phyloP scores from a whole-genome alignment of 164 flowering plant genomes.

The Nymphaea colorata region DNA sequence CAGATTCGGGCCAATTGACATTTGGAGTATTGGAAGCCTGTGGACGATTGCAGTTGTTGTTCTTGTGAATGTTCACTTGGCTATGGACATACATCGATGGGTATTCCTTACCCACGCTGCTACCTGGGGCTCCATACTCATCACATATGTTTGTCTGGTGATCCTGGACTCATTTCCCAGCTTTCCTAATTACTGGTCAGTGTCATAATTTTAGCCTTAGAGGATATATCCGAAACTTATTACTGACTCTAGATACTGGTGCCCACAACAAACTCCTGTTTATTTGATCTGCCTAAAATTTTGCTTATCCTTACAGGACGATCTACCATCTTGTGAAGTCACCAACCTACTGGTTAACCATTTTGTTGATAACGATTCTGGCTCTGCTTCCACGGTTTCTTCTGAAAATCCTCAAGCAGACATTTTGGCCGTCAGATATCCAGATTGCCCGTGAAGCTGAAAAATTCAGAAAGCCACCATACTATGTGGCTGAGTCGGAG shows the following conservation, averaged over 20 bases:
- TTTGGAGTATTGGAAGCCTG: constrained; percentile 89
- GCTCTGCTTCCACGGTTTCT: constrained; percentile 84
- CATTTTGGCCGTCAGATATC: constrained; percentile 76
- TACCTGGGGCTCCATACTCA: constrained; percentile 79
- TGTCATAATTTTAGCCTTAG: constrained; percentile 1
- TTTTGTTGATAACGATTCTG: constrained; percentile 43
- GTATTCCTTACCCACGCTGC: constrained; percentile 54
- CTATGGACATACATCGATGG: constrained; percentile 88
- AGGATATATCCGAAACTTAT: neutral
- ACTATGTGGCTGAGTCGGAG: constrained; percentile 20
- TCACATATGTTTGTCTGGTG: constrained; percentile 63
- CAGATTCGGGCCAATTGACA: constrained; percentile 53
- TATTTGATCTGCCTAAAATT: neutral
- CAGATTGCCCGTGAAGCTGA: constrained; percentile 93
- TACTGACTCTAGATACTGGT: no score
- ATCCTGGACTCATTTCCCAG: constrained; percentile 68
- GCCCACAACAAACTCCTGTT: neutral
- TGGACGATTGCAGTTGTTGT: constrained; percentile 89
- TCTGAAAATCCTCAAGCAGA: constrained; percentile 45
- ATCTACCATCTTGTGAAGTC: constrained; percentile 57
- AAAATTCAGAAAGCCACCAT: constrained; percentile 30
- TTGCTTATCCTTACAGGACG: constrained; percentile 44
- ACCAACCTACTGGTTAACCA: constrained; percentile 63
- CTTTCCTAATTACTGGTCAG: constrained; percentile 82
- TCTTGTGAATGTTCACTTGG: constrained; percentile 77